These are phyloP conservation scores for Trichoderma sp. DNA, from an alignment of 2,329 filamentous ascomycete genomes.

Conservation along the genomic window DNA sequence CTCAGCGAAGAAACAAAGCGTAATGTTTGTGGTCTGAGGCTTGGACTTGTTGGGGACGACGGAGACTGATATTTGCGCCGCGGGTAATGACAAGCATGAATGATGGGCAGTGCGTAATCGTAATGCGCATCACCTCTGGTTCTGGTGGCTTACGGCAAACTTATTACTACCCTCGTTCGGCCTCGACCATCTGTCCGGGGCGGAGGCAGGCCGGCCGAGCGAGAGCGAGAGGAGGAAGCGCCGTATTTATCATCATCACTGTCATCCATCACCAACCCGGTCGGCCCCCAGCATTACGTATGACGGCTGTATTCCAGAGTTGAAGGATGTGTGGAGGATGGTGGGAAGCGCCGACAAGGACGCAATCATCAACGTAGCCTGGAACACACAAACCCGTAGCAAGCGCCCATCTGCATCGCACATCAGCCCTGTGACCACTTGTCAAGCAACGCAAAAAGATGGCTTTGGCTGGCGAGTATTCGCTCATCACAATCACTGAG, in stretches of 20 bases:
- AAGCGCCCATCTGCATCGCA: conserved; percentile 13
- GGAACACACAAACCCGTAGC: neutral
- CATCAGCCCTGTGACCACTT: conserved; percentile 18
- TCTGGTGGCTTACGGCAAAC: neutral
- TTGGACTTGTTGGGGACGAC: neutral
- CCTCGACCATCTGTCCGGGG: neutral
- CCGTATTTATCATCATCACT: conserved; percentile 15
- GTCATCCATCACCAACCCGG: conserved; percentile 1
- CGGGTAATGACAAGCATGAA: neutral
- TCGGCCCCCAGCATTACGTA: conserved; percentile 16
- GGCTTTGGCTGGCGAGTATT: neutral
- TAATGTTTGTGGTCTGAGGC: neutral
- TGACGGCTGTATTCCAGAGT: neutral
- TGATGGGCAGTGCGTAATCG: neutral
- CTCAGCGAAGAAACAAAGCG: neutral
- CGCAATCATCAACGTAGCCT: neutral
- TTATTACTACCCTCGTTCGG: neutral
- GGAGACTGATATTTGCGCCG: conserved; percentile 16
- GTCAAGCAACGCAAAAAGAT: neutral
- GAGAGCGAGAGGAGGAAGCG: neutral
- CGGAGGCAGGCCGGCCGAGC: neutral
- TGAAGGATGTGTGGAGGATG: conserved; percentile 6
- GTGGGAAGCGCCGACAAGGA: conserved; percentile 1
- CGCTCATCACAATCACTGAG: neutral
- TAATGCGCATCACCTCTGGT: conserved; percentile 2